Evolutionary conservation across 2,329 filamentous ascomycete species (phyloP), one percentile per base, ranked within the genome.

Genomic region (Arthrobotrys sinensis): DNA sequence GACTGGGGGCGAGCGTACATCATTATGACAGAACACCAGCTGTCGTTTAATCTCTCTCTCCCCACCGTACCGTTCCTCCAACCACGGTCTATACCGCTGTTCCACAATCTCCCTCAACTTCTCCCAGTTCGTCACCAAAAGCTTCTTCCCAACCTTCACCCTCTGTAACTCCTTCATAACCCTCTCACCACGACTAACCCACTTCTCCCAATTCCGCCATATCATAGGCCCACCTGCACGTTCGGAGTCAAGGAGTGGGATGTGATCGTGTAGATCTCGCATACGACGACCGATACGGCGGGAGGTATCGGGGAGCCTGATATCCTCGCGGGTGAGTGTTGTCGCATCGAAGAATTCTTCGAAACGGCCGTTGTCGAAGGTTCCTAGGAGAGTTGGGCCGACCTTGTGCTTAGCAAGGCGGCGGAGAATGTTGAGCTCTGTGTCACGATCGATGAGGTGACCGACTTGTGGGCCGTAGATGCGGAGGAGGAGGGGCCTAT

Each of bases 221-320:
- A 97, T 91, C 69, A 90, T 91, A 0, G 96, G 92, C 0, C 96
- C 96, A 19, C 88, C 90, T 40, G 92, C 89, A 63, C 90, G 88
- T 84, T 99, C 96, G 40, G 90, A 87, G 0, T 91, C 89, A 0
- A 97, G 88, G 19, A 99, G 86, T 32, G 97, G 94, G 79, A 99
- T 91, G 0, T 96, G 96, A 65, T 97, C 93, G 82, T 99, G 96
- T 40, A 99, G 88, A 84, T 99, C 96, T 80, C 94, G 89, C 93
- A 99, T 97, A 63, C 96, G 92, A 87, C 98, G 98, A 11, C 96
- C 95, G 82, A 99, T 99, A 83, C 97, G 93, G 82, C 89, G 92
- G 38, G 92, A 96, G 0, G 93, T 97, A 62, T 93, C 92, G 0
- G 93, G 89, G 36, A 93, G 89, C 43, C 93, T 91, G 53, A 99